Evolutionary conservation across 2,329 filamentous ascomycete species (phyloP), one percentile per base, ranked within the genome.

Genomic region (Colletotrichum euphorbiae): DNA sequence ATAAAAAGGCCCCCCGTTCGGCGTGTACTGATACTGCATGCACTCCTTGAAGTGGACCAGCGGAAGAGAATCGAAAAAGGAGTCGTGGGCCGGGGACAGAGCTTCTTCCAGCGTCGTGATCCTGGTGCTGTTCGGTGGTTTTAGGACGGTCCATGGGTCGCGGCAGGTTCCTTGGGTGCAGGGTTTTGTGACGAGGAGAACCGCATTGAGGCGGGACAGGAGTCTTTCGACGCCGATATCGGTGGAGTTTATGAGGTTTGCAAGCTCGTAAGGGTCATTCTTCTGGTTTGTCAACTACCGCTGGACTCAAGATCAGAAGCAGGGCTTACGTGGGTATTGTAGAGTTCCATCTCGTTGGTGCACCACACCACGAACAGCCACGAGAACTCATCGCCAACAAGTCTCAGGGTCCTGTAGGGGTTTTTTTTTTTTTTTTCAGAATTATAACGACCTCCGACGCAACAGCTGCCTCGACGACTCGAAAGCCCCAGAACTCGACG

Each of bases 351-450:
- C 31, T 54, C 72, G 56, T 72, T 71, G 40, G 72, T 75, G 65
- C 76, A 78, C 76, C 76, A 78, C 12, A 65, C 64, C 4, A 70
- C 65, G 58, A 71, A 78, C 56, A 76, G 58, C 62, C 69, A 77
- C 5, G 69, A 69, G 15, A 67, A 61, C 31, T 72, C 62, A 7
- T 71, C 71, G 21, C 72, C 70, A 1, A 76, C 71, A 38, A 75
- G 69, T 1, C 76, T 71, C 24, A 77, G 43, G 1, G 75, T 73
- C 60, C 76, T 76, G 71, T 77, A 76, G 33, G n/a, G n/a, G n/a
- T n/a, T n/a, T n/a, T n/a, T n/a, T n/a, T n/a, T n/a, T 64, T 74
- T 60, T 75, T 77, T 21, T 73, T 71, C 24, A 17, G 40, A 3
- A 31, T 17, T 12, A 59, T 42, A 4, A 72, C 71, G 2, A 70